Evolutionary conservation across 257 asterid genomes (phyloP), one percentile per base, ranked within the genome.

Genomic region (Fraxinus cuspidata): DNA sequence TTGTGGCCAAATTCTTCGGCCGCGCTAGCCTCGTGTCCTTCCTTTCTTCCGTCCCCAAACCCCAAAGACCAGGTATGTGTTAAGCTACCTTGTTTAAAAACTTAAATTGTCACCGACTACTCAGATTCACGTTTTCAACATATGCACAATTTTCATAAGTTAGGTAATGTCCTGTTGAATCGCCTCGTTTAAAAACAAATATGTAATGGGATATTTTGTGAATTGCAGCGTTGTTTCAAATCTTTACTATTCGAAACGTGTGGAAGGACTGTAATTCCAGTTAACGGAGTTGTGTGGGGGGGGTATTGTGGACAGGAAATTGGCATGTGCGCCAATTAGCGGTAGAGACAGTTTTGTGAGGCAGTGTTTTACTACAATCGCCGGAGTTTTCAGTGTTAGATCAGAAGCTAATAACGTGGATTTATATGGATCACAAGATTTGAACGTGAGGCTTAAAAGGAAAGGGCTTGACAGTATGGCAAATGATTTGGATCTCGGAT

Each of bases 1-100:
- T 86, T 44, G 90, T 82, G 0, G 88, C 90, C 21, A 84, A 86
- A 63, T 86, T 86, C 80, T 86, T 86, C 12, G 90, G 90, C 83
- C 86, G 88, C 8, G 88, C 90, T 47, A 86, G 90, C 35, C 90
- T 86, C 51, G 84, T 84, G 88, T 86, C 90, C 11, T 86, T 86
- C 58, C 88, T 86, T 80, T 80, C 90, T 74, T 75, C 84, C 38
- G 90, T 86, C 35, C 74, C 87, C 13, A 82, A 82, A 25, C 71
- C 90, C 19, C 90, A 86, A 78, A 73, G 88, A 37, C 86, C 90
- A 42, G 86, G 88, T 85, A 73, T 5, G 31, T 28, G 51, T 42
- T 42, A 42, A 42, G 2, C 31, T 29, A 29, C 31, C 31, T 29
- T 29, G 2, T 29, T 29, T 29, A 29, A 29, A 29, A 29, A 1